phyloP scores from a whole-genome alignment of 2,329 filamentous ascomycete species.

The Fonsecaea multimorphosa region DNA sequence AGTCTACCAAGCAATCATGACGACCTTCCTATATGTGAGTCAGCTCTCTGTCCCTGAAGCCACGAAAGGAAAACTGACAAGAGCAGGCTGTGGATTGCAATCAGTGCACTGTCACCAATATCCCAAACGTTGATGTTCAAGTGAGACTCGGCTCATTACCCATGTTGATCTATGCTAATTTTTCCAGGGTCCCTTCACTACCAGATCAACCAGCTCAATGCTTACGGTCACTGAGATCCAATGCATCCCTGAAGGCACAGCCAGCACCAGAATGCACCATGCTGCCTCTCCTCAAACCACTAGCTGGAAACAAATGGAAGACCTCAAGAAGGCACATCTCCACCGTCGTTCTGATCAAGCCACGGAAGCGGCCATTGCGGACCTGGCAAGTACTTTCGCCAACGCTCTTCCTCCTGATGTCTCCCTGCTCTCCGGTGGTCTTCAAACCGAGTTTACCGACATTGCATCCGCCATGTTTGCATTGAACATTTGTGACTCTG shows the following conservation, averaged over 20 bases:
- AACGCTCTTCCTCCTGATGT: slow-evolving; percentile 28
- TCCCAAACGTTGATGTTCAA: slow-evolving; percentile 25
- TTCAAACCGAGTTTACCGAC: slow-evolving; percentile 19
- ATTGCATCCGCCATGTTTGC: slow-evolving; percentile 34
- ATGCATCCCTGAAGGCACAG: slow-evolving; percentile 33
- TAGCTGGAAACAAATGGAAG: slow-evolving; percentile 5
- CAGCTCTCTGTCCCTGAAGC: neutral
- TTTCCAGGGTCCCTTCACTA: slow-evolving; percentile 34
- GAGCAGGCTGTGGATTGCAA: slow-evolving; percentile 37
- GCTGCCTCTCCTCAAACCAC: slow-evolving; percentile 15
- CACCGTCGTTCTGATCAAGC: slow-evolving; percentile 20
- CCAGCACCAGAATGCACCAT: slow-evolving; percentile 27
- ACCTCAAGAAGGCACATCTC: slow-evolving; percentile 11
- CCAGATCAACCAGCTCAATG: slow-evolving; percentile 27
- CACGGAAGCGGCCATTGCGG: slow-evolving; percentile 17
- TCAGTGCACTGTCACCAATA: slow-evolving; percentile 38
- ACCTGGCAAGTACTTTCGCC: slow-evolving; percentile 18
- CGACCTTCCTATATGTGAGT: slow-evolving; percentile 35
- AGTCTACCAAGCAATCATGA: slow-evolving; percentile 36
- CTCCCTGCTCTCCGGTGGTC: slow-evolving; percentile 24
- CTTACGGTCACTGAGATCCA: slow-evolving; percentile 37
- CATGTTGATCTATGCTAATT: slow-evolving; percentile 15
- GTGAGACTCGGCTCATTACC: slow-evolving; percentile 19
- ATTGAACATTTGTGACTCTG: slow-evolving; percentile 32
- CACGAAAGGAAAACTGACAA: slow-evolving; percentile 10